Evolutionary conservation across 345 rosid genomes (phyloP).

Genomic region (Leavenworthia alabamica): DNA sequence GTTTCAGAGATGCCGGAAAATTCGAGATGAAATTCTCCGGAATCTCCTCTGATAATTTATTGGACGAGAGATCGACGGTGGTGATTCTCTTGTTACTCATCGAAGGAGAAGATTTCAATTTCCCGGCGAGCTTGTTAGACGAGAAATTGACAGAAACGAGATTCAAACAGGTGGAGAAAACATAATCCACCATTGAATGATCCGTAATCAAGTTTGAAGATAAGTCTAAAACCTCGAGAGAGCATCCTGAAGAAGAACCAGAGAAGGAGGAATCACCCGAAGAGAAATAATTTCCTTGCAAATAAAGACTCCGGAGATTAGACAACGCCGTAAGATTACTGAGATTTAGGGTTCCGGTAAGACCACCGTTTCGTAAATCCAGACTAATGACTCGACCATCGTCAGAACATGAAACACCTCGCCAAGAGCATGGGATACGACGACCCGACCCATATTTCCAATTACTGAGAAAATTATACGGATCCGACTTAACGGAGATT

Average conservation of each 20-base stretch:
- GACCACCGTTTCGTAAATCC: constrained; percentile 51
- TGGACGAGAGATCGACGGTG: constrained; percentile 59
- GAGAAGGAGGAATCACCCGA: constrained; percentile 47
- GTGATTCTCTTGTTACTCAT: constrained; percentile 42
- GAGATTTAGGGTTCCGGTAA: constrained; percentile 49
- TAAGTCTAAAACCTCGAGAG: constrained; percentile 52
- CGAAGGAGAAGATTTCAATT: constrained; percentile 27
- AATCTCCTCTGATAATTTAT: constrained; percentile 56
- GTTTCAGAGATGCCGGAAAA: constrained; percentile 41
- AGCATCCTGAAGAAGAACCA: constrained; percentile 34
- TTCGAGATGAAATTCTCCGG: constrained; percentile 38
- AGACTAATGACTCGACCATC: constrained; percentile 46
- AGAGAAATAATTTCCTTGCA: constrained; percentile 50
- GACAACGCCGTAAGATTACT: constrained; percentile 48
- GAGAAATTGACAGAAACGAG: constrained; percentile 60
- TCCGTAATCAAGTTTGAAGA: constrained; percentile 61
- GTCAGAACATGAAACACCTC: constrained; percentile 58
- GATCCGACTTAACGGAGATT: constrained; percentile 54
- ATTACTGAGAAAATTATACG: constrained; percentile 35
- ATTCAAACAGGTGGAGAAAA: constrained; percentile 52
- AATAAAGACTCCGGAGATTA: constrained; percentile 40
- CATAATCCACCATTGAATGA: constrained; percentile 30
- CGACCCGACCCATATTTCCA: constrained; percentile 44
- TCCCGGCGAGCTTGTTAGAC: constrained; percentile 52
- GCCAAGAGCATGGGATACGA: constrained; percentile 51